Evolutionary conservation across 2,329 filamentous ascomycete species (phyloP).

Genomic region (Byssochlamys sp.): DNA sequence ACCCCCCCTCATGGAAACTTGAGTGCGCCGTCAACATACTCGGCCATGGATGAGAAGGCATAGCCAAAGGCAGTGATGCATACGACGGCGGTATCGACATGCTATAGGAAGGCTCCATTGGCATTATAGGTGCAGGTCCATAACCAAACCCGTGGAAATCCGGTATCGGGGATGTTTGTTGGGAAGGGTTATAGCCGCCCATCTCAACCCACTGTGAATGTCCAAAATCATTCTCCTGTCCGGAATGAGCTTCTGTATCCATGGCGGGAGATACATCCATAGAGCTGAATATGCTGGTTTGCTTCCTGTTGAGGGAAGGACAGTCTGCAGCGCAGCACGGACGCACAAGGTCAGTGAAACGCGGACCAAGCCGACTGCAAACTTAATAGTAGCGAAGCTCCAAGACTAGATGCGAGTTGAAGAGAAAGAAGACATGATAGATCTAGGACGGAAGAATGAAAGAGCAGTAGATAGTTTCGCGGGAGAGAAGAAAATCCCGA

Average conservation of each 20-base stretch:
- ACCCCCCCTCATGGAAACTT: conserved; percentile 51
- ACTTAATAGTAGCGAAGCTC: conserved; percentile 15
- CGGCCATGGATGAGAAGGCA: conserved; percentile 63
- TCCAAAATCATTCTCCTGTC: conserved; percentile 36
- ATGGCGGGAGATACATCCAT: conserved; percentile 34
- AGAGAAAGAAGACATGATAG: conserved; percentile 43
- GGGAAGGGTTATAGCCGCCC: conserved; percentile 42
- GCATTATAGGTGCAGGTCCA: conserved; percentile 51
- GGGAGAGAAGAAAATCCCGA: conserved; percentile 12
- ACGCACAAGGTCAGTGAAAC: conserved; percentile 21
- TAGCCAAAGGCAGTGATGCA: conserved; percentile 57
- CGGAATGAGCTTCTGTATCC: conserved; percentile 37
- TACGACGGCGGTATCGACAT: conserved; percentile 50
- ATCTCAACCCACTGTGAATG: conserved; percentile 39
- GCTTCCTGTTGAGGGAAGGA: neutral
- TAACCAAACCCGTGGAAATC: conserved; percentile 60
- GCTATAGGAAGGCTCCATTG: conserved; percentile 47
- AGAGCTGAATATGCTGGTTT: conserved; percentile 8
- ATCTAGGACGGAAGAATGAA: conserved; percentile 23
- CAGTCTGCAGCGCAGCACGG: neutral
- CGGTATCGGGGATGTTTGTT: conserved; percentile 60
- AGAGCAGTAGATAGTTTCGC: conserved; percentile 22
- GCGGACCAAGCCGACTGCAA: neutral
- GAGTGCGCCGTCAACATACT: conserved; percentile 69
- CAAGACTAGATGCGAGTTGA: conserved; percentile 36